These are phyloP conservation scores for Marchantia polymorpha DNA, from an alignment of 225 moss, liverwort and hornwort genomes.

Conservation along the genomic window DNA sequence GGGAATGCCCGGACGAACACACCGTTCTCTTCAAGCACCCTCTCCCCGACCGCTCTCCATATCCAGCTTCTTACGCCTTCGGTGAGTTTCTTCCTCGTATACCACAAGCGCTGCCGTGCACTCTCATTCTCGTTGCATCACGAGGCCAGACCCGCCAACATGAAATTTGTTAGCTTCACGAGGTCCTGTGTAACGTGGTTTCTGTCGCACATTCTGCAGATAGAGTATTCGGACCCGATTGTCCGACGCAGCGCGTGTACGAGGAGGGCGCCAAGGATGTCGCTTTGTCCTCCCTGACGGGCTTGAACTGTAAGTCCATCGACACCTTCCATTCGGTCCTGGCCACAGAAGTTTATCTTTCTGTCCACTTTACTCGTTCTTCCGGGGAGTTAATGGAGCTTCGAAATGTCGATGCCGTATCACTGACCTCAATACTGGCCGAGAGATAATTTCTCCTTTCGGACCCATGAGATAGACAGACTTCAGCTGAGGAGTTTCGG, in stretches of 20 bases:
- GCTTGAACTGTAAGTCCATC: slow-evolving; percentile 79
- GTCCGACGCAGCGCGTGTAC: slow-evolving; percentile 81
- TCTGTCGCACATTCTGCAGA: slow-evolving; percentile 44
- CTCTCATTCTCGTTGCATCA: neutral
- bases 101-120: neutral
- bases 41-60: slow-evolving; percentile 66
- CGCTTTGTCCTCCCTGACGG: slow-evolving; percentile 83
- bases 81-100: slow-evolving; percentile 34
- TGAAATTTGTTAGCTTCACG: neutral
- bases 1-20: slow-evolving; percentile 67
- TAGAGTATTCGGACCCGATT: slow-evolving; percentile 92
- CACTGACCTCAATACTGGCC: too few relatives aligned
- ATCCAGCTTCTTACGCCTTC: slow-evolving; percentile 63
- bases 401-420: too few relatives aligned
- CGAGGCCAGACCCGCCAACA: neutral
- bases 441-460: too few relatives aligned
- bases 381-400: too few relatives aligned
- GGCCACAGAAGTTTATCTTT: too few relatives aligned
- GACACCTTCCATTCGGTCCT: too few relatives aligned
- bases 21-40: slow-evolving; percentile 61
- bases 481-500: too few relatives aligned
- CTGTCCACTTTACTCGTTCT: too few relatives aligned
- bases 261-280: slow-evolving; percentile 99
- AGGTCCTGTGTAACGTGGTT: neutral
- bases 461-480: too few relatives aligned